Base-by-base conservation (phyloP, 139 green algal species). In the Yamagishiella unicocca region DNA sequence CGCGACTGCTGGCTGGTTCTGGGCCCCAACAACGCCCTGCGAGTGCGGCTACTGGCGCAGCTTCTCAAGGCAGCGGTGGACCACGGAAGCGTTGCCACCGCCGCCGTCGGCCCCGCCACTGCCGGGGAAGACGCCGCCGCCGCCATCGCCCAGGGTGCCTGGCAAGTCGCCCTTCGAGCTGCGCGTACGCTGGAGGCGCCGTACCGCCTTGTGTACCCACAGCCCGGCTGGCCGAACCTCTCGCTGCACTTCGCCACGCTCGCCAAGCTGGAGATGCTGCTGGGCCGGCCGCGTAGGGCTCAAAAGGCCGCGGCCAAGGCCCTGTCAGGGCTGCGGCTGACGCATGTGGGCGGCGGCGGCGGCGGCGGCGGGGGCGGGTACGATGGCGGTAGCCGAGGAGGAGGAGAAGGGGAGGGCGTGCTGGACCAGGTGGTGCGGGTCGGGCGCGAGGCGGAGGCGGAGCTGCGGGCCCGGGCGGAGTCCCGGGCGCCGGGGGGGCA, bases 161-260 rank as follows among this genome's bases (percentile, higher is more conserved):
- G 94, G 93, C 2, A 71, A 8, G 4, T 86, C 25, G 92, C 91
- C 4, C 86, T 95, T 38, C 29, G 54, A 9, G 80, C 77, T 19
- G 92, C 88, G 19, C 43, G 80, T 0, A 12, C 68, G n/a, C 70
- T 96, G 79, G 78, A 74, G 0, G 75, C 88, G 1, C 29, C 89
- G 29, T 95, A 94, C 78, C n/a, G 90, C 21, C 50, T 85, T 9
- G 78, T 92, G 4, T 96, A 96, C n/a, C 90, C 89, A 7, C 7
- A 2, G 38, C n/a, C 27, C 33, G 87, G 85, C 0, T 92, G 88
- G 85, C 89, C 90, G 4, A 88, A 88, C 24, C 84, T 92, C n/a
- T 84, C 79, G 3, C 74, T 92, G 43, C 92, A 94, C 64, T 54
- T 70, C 5, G 92, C 90, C 4, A 78, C 83, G 42, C 55, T 90